Conservation (phyloP, 2,329 filamentous ascomycete genomes). For the Calcarisporium arbuscula region DNA sequence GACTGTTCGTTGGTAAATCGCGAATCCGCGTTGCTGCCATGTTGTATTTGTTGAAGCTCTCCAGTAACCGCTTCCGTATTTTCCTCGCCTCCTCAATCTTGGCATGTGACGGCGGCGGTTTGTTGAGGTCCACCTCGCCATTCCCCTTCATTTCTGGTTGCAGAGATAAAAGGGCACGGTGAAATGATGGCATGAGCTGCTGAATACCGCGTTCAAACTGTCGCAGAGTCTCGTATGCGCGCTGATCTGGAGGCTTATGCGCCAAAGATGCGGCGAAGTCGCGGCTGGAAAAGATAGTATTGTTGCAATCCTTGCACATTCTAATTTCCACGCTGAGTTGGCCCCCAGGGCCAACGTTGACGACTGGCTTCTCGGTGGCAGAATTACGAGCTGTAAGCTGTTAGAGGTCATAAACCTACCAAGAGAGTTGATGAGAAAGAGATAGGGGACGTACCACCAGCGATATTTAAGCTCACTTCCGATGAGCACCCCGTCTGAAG, state of each 20-base stretch:
- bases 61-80: slow-evolving; percentile 81
- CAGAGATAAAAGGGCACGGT: slow-evolving; percentile 65
- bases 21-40: slow-evolving; percentile 73
- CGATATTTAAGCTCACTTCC: slow-evolving; percentile 75
- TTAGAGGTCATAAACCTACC: neutral
- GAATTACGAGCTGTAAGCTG: slow-evolving; percentile 11
- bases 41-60: slow-evolving; percentile 85
- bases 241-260: slow-evolving; percentile 65
- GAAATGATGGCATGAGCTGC: slow-evolving; percentile 75
- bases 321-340: slow-evolving; percentile 73
- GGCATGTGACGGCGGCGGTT: slow-evolving; percentile 45
- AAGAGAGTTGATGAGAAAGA: too few relatives aligned
- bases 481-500: slow-evolving; percentile 75
- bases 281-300: slow-evolving; percentile 55
- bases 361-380: slow-evolving; percentile 36
- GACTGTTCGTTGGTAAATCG: slow-evolving; percentile 66
- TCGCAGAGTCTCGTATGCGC: slow-evolving; percentile 73
- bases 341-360: slow-evolving; percentile 21
- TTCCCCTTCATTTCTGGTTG: slow-evolving; percentile 47
- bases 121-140: slow-evolving; percentile 29
- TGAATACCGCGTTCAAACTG: slow-evolving; percentile 87
- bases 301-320: slow-evolving; percentile 85
- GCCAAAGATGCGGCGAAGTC: slow-evolving; percentile 70
- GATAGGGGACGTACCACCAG: slow-evolving; percentile 35
- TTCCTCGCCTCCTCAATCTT: slow-evolving; percentile 83